phyloP scores from a whole-genome alignment of 2,329 filamentous ascomycete genomes.

The Drechslerella coelobrocha region DNA sequence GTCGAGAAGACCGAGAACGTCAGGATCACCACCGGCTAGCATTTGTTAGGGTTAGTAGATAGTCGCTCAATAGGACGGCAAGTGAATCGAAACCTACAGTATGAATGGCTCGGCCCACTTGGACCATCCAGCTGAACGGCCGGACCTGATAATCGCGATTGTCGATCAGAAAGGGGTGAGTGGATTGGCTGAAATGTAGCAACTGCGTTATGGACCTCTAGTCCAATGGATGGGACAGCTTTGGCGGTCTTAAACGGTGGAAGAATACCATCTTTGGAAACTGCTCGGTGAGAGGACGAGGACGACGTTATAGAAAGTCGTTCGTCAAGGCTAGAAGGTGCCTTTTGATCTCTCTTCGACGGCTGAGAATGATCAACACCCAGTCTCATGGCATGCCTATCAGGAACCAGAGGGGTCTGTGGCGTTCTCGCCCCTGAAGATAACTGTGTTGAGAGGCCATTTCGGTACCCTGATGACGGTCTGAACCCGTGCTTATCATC shows the following conservation, averaged over 20 bases:
- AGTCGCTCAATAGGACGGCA: constrained; percentile 53
- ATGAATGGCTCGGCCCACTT: constrained; percentile 35
- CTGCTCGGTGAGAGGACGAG: constrained; percentile 32
- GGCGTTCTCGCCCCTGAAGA: constrained; percentile 29
- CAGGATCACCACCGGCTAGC: constrained; percentile 72
- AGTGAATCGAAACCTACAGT: background rate
- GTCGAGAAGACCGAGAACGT: constrained; percentile 75
- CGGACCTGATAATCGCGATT: constrained; percentile 21
- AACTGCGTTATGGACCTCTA: constrained; percentile 41
- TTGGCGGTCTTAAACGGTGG: constrained; percentile 44
- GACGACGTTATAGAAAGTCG: constrained; percentile 34
- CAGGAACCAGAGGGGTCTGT: constrained; percentile 22
- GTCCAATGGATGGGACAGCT: constrained; percentile 29
- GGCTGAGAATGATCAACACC: constrained; percentile 12
- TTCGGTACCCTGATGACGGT: constrained; percentile 49
- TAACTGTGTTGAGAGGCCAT: constrained; percentile 19
- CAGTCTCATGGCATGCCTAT: constrained; percentile 21
- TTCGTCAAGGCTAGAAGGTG: constrained; percentile 38
- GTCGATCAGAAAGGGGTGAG: constrained; percentile 30
- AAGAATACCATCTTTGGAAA: constrained; percentile 44
- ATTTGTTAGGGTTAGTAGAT: background rate
- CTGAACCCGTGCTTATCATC: constrained; percentile 59
- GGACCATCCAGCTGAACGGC: background rate
- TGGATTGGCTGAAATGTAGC: constrained; percentile 40
- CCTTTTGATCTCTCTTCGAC: constrained; percentile 24